Evolutionary conservation across 441 rosid species (phyloP).

Genomic region (Syzygium malaccense): DNA sequence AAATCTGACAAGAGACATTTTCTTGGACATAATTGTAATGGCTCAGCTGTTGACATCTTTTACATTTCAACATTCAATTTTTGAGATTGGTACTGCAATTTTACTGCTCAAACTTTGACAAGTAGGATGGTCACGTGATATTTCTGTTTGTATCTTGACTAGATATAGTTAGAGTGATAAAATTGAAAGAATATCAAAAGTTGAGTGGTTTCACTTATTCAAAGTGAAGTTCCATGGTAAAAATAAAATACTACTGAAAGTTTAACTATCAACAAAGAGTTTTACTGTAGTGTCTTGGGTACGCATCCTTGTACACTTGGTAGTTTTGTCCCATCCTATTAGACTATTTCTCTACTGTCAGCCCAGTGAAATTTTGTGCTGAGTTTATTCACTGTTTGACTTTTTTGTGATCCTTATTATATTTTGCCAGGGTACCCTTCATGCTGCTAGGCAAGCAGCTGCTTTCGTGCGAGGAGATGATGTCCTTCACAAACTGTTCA

Average conservation of each 20-base stretch:
- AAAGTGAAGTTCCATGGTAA: not conserved
- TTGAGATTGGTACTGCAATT: not conserved
- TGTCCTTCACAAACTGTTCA: constrained; percentile 84
- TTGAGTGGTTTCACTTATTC: not conserved
- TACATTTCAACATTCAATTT: not conserved
- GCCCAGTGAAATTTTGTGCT: not conserved
- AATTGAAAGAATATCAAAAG: not conserved
- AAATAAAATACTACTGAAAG: not conserved
- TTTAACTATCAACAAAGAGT: not conserved
- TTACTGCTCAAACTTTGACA: not conserved
- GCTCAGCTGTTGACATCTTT: not conserved
- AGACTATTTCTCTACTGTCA: not conserved
- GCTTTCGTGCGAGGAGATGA: constrained; percentile 94
- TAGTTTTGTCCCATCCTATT: not conserved
- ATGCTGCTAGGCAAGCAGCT: constrained; percentile 78
- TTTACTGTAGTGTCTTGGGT: not conserved
- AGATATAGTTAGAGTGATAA: not conserved
- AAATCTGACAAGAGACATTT: not conserved
- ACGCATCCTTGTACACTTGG: not conserved
- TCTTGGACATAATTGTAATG: not conserved
- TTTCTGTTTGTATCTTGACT: not conserved
- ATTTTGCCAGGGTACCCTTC: constrained; percentile 57
- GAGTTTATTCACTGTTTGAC: not conserved
- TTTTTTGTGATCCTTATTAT: not conserved
- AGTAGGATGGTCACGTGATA: not conserved